phyloP scores from a whole-genome alignment of 208 protist species.

The Crithidia fasciculata region DNA sequence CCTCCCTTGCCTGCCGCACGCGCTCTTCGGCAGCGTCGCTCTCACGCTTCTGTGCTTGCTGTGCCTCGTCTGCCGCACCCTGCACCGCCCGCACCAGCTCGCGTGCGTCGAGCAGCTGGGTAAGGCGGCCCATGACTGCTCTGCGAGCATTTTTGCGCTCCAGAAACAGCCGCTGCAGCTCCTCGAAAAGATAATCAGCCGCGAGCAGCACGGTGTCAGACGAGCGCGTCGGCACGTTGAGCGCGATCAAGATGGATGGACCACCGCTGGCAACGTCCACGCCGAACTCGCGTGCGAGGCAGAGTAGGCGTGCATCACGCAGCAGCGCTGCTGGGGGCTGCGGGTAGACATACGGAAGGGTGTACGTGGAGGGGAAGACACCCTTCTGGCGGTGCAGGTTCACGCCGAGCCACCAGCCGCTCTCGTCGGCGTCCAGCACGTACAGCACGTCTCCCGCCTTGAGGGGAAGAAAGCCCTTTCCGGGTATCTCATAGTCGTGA shows the following conservation, averaged over 20 bases:
- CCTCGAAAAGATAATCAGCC: slow-evolving; percentile 18
- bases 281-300: slow-evolving; percentile 27
- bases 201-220: background rate
- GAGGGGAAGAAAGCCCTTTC: slow-evolving; percentile 52
- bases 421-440: slow-evolving; percentile 60
- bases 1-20: background rate
- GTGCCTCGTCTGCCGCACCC: background rate
- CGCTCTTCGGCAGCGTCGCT: background rate
- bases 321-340: slow-evolving; percentile 39
- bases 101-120: background rate
- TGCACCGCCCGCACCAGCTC: background rate
- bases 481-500: slow-evolving; percentile 61
- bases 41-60: background rate
- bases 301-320: slow-evolving; percentile 34
- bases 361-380: slow-evolving; percentile 79
- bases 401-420: slow-evolving; percentile 77
- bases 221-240: background rate
- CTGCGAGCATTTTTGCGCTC: slow-evolving; percentile 32
- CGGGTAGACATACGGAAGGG: slow-evolving; percentile 40
- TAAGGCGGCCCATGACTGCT: slow-evolving; percentile 12
- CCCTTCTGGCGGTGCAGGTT: slow-evolving; percentile 57
- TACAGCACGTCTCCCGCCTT: slow-evolving; percentile 52
- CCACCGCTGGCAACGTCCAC: slow-evolving; percentile 39
- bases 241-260: slow-evolving; percentile 16
- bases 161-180: slow-evolving; percentile 30